These are phyloP conservation scores for Phytophthora fragariaefolia DNA, from an alignment of 352 stramenopile genomes.

Conservation along the genomic window DNA sequence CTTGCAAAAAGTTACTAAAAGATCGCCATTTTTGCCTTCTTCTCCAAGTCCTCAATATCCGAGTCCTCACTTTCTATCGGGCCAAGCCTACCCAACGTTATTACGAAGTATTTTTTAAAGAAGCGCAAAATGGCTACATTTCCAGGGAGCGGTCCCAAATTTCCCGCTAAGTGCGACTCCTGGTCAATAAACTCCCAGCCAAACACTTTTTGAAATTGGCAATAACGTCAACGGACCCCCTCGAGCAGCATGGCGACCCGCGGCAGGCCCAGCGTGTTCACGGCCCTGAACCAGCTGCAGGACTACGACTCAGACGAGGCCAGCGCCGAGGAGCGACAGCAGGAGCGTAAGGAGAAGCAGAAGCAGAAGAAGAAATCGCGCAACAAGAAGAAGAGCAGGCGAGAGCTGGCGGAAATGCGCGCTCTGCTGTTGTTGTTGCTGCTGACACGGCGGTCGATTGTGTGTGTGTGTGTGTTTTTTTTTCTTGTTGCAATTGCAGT, in stretches of 20 bases:
- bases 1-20: slow-evolving; percentile 26
- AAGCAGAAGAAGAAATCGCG: slow-evolving; percentile 79
- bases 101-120: no score
- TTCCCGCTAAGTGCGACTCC: not conserved
- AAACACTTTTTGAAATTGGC: slow-evolving; percentile 32
- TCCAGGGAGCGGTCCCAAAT: not conserved
- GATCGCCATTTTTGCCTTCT: slow-evolving; percentile 22
- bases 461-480: slow-evolving; percentile 3
- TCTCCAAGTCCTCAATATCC: not conserved
- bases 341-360: slow-evolving; percentile 66
- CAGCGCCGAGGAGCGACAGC: slow-evolving; percentile 59
- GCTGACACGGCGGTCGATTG: slow-evolving; percentile 5
- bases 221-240: slow-evolving; percentile 4
- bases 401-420: not conserved
- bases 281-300: slow-evolving; percentile 66
- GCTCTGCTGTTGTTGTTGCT: not conserved
- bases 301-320: slow-evolving; percentile 51
- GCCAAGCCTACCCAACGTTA: no score
- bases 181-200: slow-evolving; percentile 12
- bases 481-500: slow-evolving; percentile 25
- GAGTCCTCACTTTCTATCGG: not conserved
- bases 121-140: not conserved
- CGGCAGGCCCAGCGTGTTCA: slow-evolving; percentile 76
- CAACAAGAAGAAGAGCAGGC: slow-evolving; percentile 82
- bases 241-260: slow-evolving; percentile 42